A percentile compares a stretch with the other conserved stretches of the same genome.
Evolutionary conservation across 2,329 filamentous ascomycete species (phyloP).

Genomic region (Cytospora schulzeri): DNA sequence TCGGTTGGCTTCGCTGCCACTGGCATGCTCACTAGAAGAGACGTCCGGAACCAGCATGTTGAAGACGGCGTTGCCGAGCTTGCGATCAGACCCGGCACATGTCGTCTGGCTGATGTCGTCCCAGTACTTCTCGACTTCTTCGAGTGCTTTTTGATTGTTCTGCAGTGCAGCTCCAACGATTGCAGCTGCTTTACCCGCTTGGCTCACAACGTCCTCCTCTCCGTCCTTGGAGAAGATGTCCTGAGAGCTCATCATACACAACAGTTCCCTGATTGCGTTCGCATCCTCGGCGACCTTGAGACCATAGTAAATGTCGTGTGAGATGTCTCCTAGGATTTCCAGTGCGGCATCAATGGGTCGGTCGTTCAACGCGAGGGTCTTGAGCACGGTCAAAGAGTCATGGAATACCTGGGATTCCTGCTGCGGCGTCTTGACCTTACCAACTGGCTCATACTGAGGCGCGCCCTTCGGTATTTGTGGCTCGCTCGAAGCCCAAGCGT

Average conservation of each 20-base stretch:
- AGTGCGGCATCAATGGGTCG: conserved; percentile 53
- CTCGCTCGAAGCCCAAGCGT: conserved; percentile 32
- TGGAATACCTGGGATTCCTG: conserved; percentile 46
- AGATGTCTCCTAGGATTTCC: conserved; percentile 61
- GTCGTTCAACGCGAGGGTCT: conserved; percentile 36
- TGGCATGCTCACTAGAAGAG: conserved; percentile 28
- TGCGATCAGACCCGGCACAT: conserved; percentile 38
- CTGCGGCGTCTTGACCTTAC: conserved; percentile 57
- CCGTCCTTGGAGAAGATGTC: conserved; percentile 30
- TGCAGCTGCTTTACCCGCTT: conserved; percentile 54
- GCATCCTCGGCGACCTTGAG: conserved; percentile 61
- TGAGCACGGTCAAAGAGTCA: conserved; percentile 52
- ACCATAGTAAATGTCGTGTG: conserved; percentile 72
- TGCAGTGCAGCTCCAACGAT: conserved; percentile 61
- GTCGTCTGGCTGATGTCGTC: conserved; percentile 40
- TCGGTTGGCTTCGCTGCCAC: conserved; percentile 24
- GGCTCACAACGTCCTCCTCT: conserved; percentile 33
- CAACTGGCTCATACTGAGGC: conserved; percentile 59
- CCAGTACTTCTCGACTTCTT: conserved; percentile 54
- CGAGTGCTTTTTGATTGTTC: conserved; percentile 66
- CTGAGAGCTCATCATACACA: conserved; percentile 55
- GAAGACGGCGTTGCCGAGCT: conserved; percentile 46
- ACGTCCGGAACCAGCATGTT: conserved; percentile 37
- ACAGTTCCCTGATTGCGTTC: conserved; percentile 54
- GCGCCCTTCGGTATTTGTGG: conserved; percentile 50